Evolutionary conservation across 2,329 filamentous ascomycete species (phyloP).

Genomic region (Sclerotinia trifoliorum): DNA sequence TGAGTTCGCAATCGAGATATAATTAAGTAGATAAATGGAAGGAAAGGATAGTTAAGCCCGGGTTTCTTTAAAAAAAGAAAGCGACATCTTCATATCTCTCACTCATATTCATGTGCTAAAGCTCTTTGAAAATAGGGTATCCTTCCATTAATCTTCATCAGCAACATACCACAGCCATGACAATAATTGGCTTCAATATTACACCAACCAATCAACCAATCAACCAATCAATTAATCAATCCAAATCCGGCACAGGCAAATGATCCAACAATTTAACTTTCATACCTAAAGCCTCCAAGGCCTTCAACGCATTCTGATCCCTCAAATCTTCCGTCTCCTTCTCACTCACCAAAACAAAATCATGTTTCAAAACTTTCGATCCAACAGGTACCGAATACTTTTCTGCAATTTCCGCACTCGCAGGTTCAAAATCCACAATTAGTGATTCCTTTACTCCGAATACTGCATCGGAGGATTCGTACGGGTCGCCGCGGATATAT

Average conservation of each 20-base stretch:
- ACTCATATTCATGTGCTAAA: neutral
- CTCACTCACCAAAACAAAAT: conserved; percentile 74
- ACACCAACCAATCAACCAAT: neutral
- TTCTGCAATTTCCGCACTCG: conserved; percentile 52
- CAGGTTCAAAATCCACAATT: conserved; percentile 59
- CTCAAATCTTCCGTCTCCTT: conserved; percentile 65
- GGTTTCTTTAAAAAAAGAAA: too few relatives aligned
- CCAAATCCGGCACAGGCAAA: conserved; percentile 68
- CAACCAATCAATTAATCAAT: conserved; percentile 44
- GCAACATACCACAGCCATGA: neutral
- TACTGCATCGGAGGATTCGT: conserved; percentile 79
- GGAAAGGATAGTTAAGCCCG: too few relatives aligned
- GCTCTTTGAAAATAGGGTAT: neutral
- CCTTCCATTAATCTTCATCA: neutral
- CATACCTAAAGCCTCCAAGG: conserved; percentile 49
- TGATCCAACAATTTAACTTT: conserved; percentile 73
- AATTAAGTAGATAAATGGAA: neutral
- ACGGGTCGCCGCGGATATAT: conserved; percentile 74
- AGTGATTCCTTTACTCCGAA: conserved; percentile 85
- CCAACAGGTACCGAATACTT: conserved; percentile 65
- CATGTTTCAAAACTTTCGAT: conserved; percentile 62
- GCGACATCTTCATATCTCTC: too few relatives aligned
- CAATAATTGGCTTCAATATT: neutral
- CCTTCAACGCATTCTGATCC: conserved; percentile 63
- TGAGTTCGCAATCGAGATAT: neutral